Percentiles rank a stretch among this genome's conserved stretches.
phyloP scores from a whole-genome alignment of 495 filamentous ascomycete genomes.

The Trichoderma parareesei region DNA sequence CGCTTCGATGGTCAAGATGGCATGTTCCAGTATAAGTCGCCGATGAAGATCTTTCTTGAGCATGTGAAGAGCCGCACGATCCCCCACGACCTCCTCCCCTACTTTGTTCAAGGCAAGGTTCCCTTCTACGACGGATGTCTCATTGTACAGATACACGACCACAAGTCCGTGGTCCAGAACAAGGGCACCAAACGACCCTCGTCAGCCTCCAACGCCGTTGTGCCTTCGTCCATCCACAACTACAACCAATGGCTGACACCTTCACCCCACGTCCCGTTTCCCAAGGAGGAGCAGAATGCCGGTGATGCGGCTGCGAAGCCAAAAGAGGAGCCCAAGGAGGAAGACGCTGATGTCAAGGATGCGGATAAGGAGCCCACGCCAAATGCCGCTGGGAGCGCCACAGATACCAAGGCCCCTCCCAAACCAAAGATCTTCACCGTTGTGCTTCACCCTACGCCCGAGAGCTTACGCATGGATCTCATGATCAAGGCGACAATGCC shows the following conservation, averaged over 20 bases:
- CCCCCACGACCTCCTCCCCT: conserved; percentile 46
- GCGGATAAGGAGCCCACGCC: conserved; percentile 17
- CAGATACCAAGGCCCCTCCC: conserved; percentile 39
- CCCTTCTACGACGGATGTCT: conserved; percentile 94
- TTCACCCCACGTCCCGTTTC: conserved; percentile 75
- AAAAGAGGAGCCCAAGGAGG: conserved; percentile 27
- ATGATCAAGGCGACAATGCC: conserved; percentile 67
- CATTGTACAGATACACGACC: conserved; percentile 85
- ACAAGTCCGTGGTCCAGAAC: conserved; percentile 56
- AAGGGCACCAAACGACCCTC: conserved; percentile 48
- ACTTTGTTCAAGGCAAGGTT: conserved; percentile 55
- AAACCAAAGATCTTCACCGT: conserved; percentile 65
- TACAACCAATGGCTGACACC: conserved; percentile 81
- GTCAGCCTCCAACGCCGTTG: conserved; percentile 48
- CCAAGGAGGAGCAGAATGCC: conserved; percentile 45
- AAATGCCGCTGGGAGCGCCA: conserved; percentile 28
- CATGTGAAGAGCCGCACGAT: conserved; percentile 47
- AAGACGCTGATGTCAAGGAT: conserved; percentile 26
- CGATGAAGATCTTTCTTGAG: conserved; percentile 77
- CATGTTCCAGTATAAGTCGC: conserved; percentile 80
- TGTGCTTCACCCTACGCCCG: conserved; percentile 77
- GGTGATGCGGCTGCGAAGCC: conserved; percentile 25
- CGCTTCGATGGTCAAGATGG: conserved; percentile 93
- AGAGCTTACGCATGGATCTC: conserved; percentile 65
- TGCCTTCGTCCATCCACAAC: conserved; percentile 83